Evolutionary conservation across 1,284 basidiomycete genomes (phyloP).

Genomic region (Neotropicomus parvogracilis): DNA sequence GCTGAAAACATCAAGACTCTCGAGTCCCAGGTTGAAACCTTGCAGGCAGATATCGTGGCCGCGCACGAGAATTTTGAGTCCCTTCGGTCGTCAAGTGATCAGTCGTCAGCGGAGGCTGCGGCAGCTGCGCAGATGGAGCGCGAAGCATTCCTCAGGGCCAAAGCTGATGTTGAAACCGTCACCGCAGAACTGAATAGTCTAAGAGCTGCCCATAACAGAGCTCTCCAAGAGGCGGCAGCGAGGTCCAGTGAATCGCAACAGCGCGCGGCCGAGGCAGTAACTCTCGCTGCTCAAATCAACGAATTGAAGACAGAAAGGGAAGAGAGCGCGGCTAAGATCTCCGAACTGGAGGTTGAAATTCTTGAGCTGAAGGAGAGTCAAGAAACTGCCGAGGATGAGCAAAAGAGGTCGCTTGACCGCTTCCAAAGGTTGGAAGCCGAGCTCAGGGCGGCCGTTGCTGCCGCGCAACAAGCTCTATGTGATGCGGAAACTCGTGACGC

Average conservation of each 20-base stretch:
- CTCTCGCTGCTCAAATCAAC: conserved; percentile 51
- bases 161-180: conserved; percentile 55
- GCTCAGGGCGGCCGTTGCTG: conserved; percentile 44
- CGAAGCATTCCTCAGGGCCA: conserved; percentile 61
- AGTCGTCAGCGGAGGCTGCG: conserved; percentile 41
- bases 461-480: conserved; percentile 49
- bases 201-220: conserved; percentile 47
- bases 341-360: conserved; percentile 75
- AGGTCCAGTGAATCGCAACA: conserved; percentile 46
- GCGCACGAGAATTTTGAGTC: conserved; percentile 52
- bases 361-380: conserved; percentile 72
- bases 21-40: conserved; percentile 45
- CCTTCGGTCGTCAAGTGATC: conserved; percentile 45
- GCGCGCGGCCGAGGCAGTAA: conserved; percentile 42
- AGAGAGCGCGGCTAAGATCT: conserved; percentile 70
- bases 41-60: conserved; percentile 51
- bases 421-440: conserved; percentile 54
- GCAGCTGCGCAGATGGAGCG: conserved; percentile 57
- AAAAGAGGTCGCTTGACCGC: conserved; percentile 42
- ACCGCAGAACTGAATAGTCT: conserved; percentile 52
- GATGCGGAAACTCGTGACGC: conserved; percentile 51
- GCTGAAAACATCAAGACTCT: conserved; percentile 46
- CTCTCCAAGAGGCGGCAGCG: conserved; percentile 44
- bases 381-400: conserved; percentile 62
- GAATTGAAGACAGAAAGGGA: conserved; percentile 65